phyloP scores from a whole-genome alignment of 768 basidiomycete species.

The Termitomyces eurrhizus region DNA sequence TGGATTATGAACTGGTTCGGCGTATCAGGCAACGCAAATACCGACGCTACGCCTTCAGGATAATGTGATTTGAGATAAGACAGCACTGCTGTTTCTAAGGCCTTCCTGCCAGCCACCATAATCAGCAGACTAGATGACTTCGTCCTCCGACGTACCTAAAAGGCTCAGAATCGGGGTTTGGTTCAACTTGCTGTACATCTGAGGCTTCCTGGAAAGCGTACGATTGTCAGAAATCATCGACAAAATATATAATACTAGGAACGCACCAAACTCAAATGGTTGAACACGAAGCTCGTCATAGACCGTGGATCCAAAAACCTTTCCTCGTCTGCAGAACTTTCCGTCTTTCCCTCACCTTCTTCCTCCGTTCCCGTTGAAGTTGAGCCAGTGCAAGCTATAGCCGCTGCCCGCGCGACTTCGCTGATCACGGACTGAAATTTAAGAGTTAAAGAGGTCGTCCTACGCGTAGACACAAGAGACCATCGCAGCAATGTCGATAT shows the following conservation, averaged over 20 bases:
- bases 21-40: conserved; percentile 53
- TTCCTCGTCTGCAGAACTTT: conserved; percentile 45
- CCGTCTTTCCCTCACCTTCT: neutral
- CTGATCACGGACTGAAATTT: conserved; percentile 73
- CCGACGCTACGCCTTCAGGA: conserved; percentile 69
- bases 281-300: conserved; percentile 74
- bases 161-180: conserved; percentile 62
- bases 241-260: neutral
- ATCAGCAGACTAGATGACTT: neutral
- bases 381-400: conserved; percentile 9
- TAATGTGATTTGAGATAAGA: conserved; percentile 81
- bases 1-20: conserved; percentile 60
- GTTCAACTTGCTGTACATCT: conserved; percentile 60
- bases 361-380: neutral
- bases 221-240: conserved; percentile 3
- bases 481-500: conserved; percentile 17
- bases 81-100: conserved; percentile 64
- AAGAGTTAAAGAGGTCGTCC: conserved; percentile 3
- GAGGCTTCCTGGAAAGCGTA: conserved; percentile 61
- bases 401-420: conserved; percentile 53
- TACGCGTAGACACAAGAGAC: neutral
- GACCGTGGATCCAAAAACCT: conserved; percentile 84
- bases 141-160: conserved; percentile 53
- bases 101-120: conserved; percentile 39
- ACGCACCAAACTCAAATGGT: conserved; percentile 80